Evolutionary conservation across 495 filamentous ascomycete genomes (phyloP), one percentile per base, ranked within the genome.

Genomic region (Penicillium robsamsonii): DNA sequence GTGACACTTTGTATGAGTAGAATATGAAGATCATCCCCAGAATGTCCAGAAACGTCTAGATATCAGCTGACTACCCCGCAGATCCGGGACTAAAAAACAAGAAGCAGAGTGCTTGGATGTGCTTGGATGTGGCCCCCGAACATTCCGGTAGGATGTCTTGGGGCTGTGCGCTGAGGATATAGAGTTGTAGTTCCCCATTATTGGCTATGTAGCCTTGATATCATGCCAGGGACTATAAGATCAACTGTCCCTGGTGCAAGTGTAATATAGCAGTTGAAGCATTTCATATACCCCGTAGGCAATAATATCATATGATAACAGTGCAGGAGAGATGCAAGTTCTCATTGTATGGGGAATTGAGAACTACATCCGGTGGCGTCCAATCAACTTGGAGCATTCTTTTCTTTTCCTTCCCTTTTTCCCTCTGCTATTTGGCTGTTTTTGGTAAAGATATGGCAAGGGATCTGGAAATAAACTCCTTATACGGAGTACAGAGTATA

Each of bases 21-120:
- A 4, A 27, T 7, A 27, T 27, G 25, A 38, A n/a, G 31, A 38
- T 38, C 35, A 7, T 17, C 35, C 8, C 35, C 33, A 37, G 3
- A 37, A 37, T 37, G 33, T 22, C 22, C 22, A 22, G 22, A 22
- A 22, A n/a, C 15, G 30, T 12, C 38, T 20, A n/a, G n/a, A 22
- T 55, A 59, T 66, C 64, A 67, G 61, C 58, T 67, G 64, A 66
- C 57, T 27, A 67, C 59, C 64, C 64, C 64, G 64, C 62, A 62
- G 55, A 60, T 55, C 53, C 42, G 42, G 45, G 22, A 22, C 22
- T 2, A 22, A 43, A 29, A 46, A 47, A 8, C 20, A 15, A 6
- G 18, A 42, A 56, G 54, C n/a, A 49, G 56, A 40, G 22, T 22
- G 22, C 22, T 22, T 22, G 22, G 2, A 22, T 22, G 2, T 1